Evolutionary conservation across 257 asterid genomes (phyloP).

Genomic region (Solanum verrucosum): DNA sequence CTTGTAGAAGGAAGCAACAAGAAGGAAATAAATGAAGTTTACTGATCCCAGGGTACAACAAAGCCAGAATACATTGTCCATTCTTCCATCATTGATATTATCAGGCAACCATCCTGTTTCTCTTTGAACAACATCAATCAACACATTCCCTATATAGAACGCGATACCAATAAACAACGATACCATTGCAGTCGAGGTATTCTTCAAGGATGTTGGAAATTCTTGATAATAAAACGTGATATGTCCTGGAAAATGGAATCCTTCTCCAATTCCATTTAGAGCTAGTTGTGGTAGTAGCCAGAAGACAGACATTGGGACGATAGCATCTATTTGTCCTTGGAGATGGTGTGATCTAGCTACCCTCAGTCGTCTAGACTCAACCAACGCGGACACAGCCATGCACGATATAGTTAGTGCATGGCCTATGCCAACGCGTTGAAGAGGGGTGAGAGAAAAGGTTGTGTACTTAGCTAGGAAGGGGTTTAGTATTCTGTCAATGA

Average conservation of each 20-base stretch:
- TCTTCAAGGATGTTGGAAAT: slow-evolving; percentile 25
- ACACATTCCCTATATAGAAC: slow-evolving; percentile 15
- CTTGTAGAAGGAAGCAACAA: slow-evolving; percentile 28
- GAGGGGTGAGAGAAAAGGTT: slow-evolving; percentile 29
- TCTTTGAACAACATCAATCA: slow-evolving; percentile 23
- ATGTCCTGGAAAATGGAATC: slow-evolving; percentile 25
- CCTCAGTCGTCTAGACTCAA: slow-evolving; percentile 23
- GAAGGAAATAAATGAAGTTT: slow-evolving; percentile 38
- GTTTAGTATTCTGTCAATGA: slow-evolving; percentile 33
- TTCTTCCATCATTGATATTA: slow-evolving; percentile 54
- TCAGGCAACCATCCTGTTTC: slow-evolving; percentile 55
- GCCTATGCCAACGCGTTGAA: slow-evolving; percentile 52
- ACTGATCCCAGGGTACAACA: slow-evolving; percentile 35
- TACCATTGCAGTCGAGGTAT: slow-evolving; percentile 15
- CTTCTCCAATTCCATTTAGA: slow-evolving; percentile 32
- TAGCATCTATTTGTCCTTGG: not conserved
- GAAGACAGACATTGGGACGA: slow-evolving; percentile 16
- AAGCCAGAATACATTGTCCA: slow-evolving; percentile 63
- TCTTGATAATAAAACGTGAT: slow-evolving; percentile 21
- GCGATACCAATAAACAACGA: slow-evolving; percentile 19
- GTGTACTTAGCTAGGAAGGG: slow-evolving; percentile 35
- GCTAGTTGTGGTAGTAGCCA: slow-evolving; percentile 44
- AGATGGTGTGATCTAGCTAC: not conserved
- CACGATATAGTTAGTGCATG: slow-evolving; percentile 26
- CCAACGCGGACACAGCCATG: slow-evolving; percentile 37